These are phyloP conservation scores for Sporothrix schenckii DNA, from an alignment of 2,329 filamentous ascomycete genomes.

Conservation along the genomic window DNA sequence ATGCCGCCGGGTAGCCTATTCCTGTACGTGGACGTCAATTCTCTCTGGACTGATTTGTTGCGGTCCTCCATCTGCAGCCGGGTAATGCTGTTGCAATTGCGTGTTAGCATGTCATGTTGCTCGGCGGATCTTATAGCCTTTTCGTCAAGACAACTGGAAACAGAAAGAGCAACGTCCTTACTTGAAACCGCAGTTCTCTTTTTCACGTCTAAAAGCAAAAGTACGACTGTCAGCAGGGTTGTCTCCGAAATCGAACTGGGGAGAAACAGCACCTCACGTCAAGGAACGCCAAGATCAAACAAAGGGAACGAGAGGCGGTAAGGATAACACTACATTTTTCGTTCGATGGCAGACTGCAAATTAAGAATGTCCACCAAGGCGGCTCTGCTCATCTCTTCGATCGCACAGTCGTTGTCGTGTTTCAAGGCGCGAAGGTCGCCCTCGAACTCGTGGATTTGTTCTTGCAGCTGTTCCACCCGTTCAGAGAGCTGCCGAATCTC, in stretches of 20 bases:
- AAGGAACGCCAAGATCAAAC: background rate
- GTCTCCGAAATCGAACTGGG: background rate
- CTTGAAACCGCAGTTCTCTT: background rate
- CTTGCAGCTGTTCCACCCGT: background rate
- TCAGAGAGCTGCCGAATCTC: background rate
- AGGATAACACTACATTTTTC: background rate
- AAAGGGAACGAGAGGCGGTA: background rate
- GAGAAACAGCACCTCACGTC: background rate
- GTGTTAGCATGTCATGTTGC: background rate
- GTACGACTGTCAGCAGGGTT: background rate
- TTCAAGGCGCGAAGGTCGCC: background rate
- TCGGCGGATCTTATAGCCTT: background rate
- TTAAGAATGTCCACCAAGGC: slow-evolving; percentile 2
- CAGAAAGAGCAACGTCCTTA: slow-evolving; percentile 3
- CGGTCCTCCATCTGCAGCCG: background rate
- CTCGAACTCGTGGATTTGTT: background rate
- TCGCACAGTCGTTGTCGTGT: background rate
- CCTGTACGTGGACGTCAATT: background rate
- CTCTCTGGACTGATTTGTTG: background rate
- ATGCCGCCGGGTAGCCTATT: background rate
- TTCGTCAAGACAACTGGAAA: background rate
- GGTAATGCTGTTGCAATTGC: background rate
- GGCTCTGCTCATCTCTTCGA: background rate
- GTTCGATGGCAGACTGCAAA: slow-evolving; percentile 6
- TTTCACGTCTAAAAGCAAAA: background rate